Conservation (phyloP, 2,329 filamentous ascomycete species). For the Diaporthe caulivora region DNA sequence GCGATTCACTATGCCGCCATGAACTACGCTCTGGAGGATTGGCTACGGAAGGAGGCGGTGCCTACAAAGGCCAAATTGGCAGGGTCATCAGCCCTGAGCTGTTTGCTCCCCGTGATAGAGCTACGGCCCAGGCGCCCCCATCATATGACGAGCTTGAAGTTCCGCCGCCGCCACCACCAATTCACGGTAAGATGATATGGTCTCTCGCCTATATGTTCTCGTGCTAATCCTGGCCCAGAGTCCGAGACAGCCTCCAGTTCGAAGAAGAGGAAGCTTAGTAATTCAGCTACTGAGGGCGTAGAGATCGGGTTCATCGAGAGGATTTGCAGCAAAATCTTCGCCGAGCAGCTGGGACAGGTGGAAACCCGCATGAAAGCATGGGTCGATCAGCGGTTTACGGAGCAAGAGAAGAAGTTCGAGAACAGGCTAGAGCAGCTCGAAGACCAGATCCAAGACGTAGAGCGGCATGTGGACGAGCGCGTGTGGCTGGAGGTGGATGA, state of each 20-base stretch:
- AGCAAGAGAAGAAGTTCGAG: conserved; percentile 18
- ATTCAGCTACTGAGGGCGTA: not conserved
- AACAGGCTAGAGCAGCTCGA: conserved; percentile 14
- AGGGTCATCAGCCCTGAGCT: conserved; percentile 15
- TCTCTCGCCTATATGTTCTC: not conserved
- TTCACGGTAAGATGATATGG: not conserved
- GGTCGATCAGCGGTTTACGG: conserved; percentile 4
- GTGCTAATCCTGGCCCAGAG: not conserved
- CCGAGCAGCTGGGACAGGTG: conserved; percentile 17
- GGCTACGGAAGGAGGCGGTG: not conserved
- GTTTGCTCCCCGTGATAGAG: conserved; percentile 11
- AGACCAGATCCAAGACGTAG: conserved; percentile 10
- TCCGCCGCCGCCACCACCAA: conserved; percentile 17
- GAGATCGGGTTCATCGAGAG: not conserved
- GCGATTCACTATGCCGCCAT: conserved; percentile 1
- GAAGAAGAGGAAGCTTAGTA: conserved; percentile 15
- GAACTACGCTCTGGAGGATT: conserved; percentile 1
- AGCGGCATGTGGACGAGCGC: conserved; percentile 1
- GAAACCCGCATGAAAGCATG: conserved; percentile 15
- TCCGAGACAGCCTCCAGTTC: not conserved
- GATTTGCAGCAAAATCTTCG: conserved; percentile 12
- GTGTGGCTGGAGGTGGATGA: conserved; percentile 28
- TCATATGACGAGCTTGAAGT: conserved; percentile 33
- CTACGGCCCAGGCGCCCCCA: not conserved
- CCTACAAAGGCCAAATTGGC: conserved; percentile 28